phyloP scores from a whole-genome alignment of 192 early-diverging fungal genomes.

The Pilaira anomala region DNA sequence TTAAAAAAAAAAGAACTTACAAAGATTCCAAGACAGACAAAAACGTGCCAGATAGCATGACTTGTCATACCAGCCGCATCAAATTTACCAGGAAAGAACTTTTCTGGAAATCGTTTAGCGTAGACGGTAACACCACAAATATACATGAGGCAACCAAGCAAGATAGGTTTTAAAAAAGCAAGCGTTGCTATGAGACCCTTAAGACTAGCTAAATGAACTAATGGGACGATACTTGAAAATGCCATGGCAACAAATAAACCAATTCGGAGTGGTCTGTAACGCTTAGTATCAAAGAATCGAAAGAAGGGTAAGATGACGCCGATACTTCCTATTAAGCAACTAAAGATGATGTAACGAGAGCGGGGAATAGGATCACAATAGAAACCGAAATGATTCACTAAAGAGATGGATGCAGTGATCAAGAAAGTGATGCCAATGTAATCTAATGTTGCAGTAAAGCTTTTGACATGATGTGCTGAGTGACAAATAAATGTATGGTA shows the following conservation, averaged over 20 bases:
- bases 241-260: slow-evolving; percentile 49
- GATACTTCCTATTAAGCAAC: slow-evolving; percentile 40
- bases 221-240: slow-evolving; percentile 42
- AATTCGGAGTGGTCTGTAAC: slow-evolving; percentile 50
- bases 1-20: slow-evolving; percentile 14
- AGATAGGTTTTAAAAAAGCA: slow-evolving; percentile 46
- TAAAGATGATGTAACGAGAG: slow-evolving; percentile 44
- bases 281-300: slow-evolving; percentile 47
- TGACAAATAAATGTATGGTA: slow-evolving; percentile 60
- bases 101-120: slow-evolving; percentile 57
- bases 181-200: slow-evolving; percentile 39
- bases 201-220: slow-evolving; percentile 41
- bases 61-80: slow-evolving; percentile 51
- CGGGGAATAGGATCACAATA: slow-evolving; percentile 43
- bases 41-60: slow-evolving; percentile 58
- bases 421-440: slow-evolving; percentile 60
- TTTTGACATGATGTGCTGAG: slow-evolving; percentile 45
- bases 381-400: slow-evolving; percentile 56
- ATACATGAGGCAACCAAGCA: slow-evolving; percentile 46
- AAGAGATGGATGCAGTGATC: slow-evolving; percentile 51
- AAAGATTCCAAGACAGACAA: slow-evolving; percentile 55
- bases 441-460: slow-evolving; percentile 51
- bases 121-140: slow-evolving; percentile 52
- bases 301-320: slow-evolving; percentile 48
- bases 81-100: slow-evolving; percentile 53